Percentiles rank a stretch among this genome's conserved stretches.
Evolutionary conservation across 345 rosid species (phyloP).

Genomic region (Angophora floribunda): DNA sequence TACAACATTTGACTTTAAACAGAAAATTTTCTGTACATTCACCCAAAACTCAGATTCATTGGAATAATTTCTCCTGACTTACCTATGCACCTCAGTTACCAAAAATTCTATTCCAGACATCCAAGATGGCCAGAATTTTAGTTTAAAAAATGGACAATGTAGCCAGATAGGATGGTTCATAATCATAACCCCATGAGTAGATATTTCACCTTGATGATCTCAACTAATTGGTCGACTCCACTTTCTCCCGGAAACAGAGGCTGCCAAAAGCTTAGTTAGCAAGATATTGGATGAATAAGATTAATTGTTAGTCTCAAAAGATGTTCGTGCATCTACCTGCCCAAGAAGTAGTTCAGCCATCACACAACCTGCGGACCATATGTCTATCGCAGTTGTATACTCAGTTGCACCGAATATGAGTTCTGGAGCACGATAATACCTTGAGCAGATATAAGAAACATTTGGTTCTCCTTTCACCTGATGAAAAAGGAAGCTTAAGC

Average conservation of each 20-base stretch:
- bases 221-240: slow-evolving; percentile 94
- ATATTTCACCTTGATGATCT: slow-evolving; percentile 80
- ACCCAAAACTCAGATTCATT: neutral
- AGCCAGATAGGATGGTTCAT: neutral
- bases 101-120: neutral
- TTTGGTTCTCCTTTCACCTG: slow-evolving; percentile 92
- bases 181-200: neutral
- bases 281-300: neutral
- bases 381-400: slow-evolving; percentile 94
- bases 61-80: neutral
- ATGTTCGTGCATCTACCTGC: slow-evolving; percentile 29
- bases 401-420: slow-evolving; percentile 95
- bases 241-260: slow-evolving; percentile 98
- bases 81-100: neutral
- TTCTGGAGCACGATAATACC: slow-evolving; percentile 97
- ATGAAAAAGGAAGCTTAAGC: neutral
- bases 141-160: neutral
- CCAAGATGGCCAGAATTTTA: neutral
- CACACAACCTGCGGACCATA: slow-evolving; percentile 98
- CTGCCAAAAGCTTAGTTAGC: slow-evolving; percentile 23
- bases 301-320: neutral
- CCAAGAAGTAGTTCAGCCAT: slow-evolving; percentile 97
- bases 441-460: slow-evolving; percentile 89
- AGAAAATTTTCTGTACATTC: neutral
- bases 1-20: neutral